A percentile compares a stretch with the other conserved stretches of the same genome.
Conservation (phyloP, 192 early-diverging fungal species). For the Coemansia sp. region DNA sequence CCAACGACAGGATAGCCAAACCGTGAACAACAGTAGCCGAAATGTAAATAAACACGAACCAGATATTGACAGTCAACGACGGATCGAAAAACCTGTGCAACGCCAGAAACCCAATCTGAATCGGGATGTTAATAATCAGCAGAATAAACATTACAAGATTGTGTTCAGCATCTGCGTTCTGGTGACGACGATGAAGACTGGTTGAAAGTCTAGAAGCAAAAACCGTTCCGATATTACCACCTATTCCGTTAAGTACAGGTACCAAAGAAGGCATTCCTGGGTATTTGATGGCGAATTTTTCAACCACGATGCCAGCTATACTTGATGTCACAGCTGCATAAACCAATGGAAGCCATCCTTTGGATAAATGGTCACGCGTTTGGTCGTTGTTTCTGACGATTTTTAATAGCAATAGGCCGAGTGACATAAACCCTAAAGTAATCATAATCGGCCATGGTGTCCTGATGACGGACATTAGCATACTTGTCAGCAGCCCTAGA, state of each 20-base stretch:
- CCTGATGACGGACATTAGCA: constrained; percentile 13
- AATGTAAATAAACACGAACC: constrained; percentile 59
- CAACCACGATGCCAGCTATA: constrained; percentile 46
- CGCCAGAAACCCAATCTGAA: constrained; percentile 64
- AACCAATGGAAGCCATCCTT: constrained; percentile 77
- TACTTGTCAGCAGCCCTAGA: constrained; percentile 16
- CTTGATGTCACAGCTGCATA: constrained; percentile 75
- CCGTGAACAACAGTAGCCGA: constrained; percentile 61
- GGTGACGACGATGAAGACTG: constrained; percentile 60
- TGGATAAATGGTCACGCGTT: constrained; percentile 65
- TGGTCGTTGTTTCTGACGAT: constrained; percentile 62
- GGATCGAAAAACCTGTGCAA: constrained; percentile 56
- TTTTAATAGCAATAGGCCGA: constrained; percentile 40
- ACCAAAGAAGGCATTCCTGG: constrained; percentile 51
- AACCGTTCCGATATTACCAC: constrained; percentile 80
- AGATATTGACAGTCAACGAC: constrained; percentile 40
- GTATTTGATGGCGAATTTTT: constrained; percentile 25
- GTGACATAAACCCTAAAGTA: constrained; percentile 44
- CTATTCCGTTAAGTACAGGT: constrained; percentile 59
- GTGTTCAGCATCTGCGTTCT: constrained; percentile 50
- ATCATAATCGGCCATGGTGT: constrained; percentile 47
- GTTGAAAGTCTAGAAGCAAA: constrained; percentile 78
- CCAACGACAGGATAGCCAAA: constrained; percentile 59
- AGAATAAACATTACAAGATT: constrained; percentile 60
- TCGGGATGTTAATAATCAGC: constrained; percentile 69